Evolutionary conservation across 1,139 yeast genomes (phyloP).

Genomic region (Zygoascus hellenicus): DNA sequence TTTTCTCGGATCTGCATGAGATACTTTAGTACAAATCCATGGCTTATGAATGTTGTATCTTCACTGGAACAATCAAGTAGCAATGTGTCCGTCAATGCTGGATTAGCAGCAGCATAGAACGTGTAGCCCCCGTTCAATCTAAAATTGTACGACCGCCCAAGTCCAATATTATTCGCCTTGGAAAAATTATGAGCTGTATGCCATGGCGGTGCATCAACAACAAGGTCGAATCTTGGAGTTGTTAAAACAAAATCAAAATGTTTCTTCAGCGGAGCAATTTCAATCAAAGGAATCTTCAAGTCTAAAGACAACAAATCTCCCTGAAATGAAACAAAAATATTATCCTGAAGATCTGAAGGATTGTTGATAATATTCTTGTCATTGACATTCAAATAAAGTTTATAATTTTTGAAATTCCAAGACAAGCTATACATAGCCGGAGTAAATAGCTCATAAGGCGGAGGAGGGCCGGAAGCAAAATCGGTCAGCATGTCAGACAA

Average conservation of each 20-base stretch:
- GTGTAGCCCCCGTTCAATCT: slow-evolving; percentile 61
- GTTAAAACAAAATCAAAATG: slow-evolving; percentile 47
- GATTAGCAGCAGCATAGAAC: slow-evolving; percentile 51
- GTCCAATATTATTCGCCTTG: slow-evolving; percentile 42
- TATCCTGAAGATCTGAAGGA: slow-evolving; percentile 77
- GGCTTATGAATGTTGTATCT: slow-evolving; percentile 61
- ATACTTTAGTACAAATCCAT: slow-evolving; percentile 74
- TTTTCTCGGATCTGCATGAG: slow-evolving; percentile 77
- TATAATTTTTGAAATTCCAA: slow-evolving; percentile 57
- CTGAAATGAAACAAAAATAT: slow-evolving; percentile 66
- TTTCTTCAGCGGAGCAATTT: slow-evolving; percentile 52
- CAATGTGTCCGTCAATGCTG: slow-evolving; percentile 59
- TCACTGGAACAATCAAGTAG: slow-evolving; percentile 60
- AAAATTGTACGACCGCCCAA: slow-evolving; percentile 65
- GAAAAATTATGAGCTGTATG: slow-evolving; percentile 70
- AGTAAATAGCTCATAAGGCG: slow-evolving; percentile 66
- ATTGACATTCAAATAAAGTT: slow-evolving; percentile 69
- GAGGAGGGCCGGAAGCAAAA: slow-evolving; percentile 66
- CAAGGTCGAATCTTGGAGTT: slow-evolving; percentile 58
- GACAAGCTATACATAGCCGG: slow-evolving; percentile 58
- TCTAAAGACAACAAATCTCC: slow-evolving; percentile 53
- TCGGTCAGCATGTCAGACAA: slow-evolving; percentile 72
- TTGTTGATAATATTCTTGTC: slow-evolving; percentile 83
- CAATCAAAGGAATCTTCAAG: slow-evolving; percentile 54
- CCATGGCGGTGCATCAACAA: slow-evolving; percentile 84